Conservation (phyloP, 139 green algal species). For the Monoraphidium neglectum region DNA sequence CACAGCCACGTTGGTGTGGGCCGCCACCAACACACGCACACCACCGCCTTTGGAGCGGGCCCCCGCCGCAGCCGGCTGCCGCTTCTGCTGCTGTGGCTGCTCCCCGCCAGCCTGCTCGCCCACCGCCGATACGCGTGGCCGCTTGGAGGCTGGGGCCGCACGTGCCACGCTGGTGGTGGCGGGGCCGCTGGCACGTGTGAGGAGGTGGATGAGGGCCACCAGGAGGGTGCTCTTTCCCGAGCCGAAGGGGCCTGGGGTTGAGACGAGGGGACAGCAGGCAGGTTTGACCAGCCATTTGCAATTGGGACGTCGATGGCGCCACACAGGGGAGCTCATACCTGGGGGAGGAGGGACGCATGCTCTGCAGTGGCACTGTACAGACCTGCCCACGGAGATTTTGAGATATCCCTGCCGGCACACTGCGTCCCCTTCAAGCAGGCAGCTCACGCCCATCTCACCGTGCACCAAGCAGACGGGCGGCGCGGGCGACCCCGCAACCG, state of each 20-base stretch:
- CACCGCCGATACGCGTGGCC: not conserved
- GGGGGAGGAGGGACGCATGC: too few relatives aligned
- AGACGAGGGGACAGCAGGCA: not conserved
- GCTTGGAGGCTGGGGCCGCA: not conserved
- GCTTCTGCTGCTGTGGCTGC: not conserved
- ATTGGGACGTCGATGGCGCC: too few relatives aligned
- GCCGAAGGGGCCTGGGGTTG: slow-evolving; percentile 42
- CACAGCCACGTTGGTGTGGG: slow-evolving; percentile 91
- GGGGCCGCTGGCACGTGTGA: slow-evolving; percentile 29
- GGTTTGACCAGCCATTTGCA: not conserved
- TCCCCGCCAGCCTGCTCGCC: not conserved
- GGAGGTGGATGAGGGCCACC: slow-evolving; percentile 69
- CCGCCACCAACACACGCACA: slow-evolving; percentile 69
- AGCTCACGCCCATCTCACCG: too few relatives aligned
- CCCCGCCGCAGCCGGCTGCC: not conserved
- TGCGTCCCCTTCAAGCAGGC: too few relatives aligned
- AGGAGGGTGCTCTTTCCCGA: slow-evolving; percentile 80
- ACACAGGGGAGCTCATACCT: too few relatives aligned
- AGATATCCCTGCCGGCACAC: too few relatives aligned
- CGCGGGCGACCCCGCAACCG: slow-evolving; percentile 5
- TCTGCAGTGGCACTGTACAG: too few relatives aligned
- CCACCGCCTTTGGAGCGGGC: not conserved
- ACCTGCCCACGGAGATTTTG: too few relatives aligned
- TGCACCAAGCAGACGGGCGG: slow-evolving; percentile 74
- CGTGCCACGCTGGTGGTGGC: not conserved